A percentile compares a stretch with the other conserved stretches of the same genome.
These are phyloP conservation scores for Ceratobasidium sp. DNA, from an alignment of 1,284 basidiomycete genomes.

Conservation along the genomic window DNA sequence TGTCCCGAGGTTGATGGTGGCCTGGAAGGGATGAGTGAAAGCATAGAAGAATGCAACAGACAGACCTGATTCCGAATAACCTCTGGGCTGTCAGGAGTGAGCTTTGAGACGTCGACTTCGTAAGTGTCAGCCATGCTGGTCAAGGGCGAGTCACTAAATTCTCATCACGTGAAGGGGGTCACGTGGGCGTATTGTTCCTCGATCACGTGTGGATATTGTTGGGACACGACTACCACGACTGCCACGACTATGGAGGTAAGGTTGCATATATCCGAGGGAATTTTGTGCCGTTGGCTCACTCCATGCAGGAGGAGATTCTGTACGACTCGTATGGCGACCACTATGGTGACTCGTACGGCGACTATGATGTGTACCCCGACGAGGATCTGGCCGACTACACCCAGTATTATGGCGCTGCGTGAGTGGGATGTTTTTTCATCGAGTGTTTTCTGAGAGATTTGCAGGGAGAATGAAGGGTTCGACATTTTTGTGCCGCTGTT, in stretches of 20 bases:
- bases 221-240: conserved; percentile 26
- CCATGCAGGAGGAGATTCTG: not conserved
- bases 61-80: conserved; percentile 97
- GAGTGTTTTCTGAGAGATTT: not conserved
- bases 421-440: not conserved
- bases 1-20: conserved; percentile 87
- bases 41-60: conserved; percentile 43
- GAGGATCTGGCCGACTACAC: conserved; percentile 22
- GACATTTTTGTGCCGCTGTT: conserved; percentile 12
- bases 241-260: not conserved
- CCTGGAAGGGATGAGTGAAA: conserved; percentile 53
- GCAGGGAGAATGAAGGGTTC: conserved; percentile 26
- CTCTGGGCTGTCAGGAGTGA: conserved; percentile 92
- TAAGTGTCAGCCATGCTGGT: conserved; percentile 13
- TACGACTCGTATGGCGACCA: conserved; percentile 11
- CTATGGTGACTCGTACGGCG: not conserved
- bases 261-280: not conserved
- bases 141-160: conserved; percentile 28
- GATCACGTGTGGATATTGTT: conserved; percentile 21
- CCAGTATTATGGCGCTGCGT: conserved; percentile 23
- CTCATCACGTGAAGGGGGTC: conserved; percentile 11
- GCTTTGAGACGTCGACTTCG: conserved; percentile 76
- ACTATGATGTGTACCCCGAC: conserved; percentile 5
- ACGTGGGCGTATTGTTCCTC: not conserved
- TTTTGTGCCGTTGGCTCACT: not conserved